Base-by-base conservation (phyloP, 192 early-diverging fungal species). In the Rhizophagus clarus region DNA sequence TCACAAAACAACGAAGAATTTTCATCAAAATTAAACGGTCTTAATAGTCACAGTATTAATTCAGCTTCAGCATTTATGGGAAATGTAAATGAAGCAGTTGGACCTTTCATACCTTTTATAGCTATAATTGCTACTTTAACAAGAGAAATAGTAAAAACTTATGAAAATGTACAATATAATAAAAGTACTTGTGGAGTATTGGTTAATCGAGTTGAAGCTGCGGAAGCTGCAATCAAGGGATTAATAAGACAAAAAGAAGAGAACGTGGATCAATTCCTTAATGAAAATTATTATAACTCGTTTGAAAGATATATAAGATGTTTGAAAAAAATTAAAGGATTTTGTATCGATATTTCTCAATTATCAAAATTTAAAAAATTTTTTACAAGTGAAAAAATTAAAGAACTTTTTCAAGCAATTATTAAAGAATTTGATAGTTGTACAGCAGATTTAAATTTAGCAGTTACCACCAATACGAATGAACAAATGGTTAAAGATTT, bases 81-180 rank as follows among this genome's bases (percentile, higher is more conserved):
- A 56, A 22, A 22, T 17, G 51, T 56, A 22, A 56, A 56, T 22
- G 77, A 79, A 3, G 77, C 77, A 1, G 24, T 49, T 4, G 31
- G 28, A 63, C 63, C 63, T 51, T 79, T 56, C 49, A n/a, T 79
- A 1, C 76, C 76, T 11, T 5, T 78, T 4, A 42, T 78, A 10
- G 26, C 64, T 10, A 10, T 29, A 15, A 64, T 68, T 1, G 49
- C 64, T 2, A 12, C 40, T 22, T 15, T 68, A 14, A 78, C 67
- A 1, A 49, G 9, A 6, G 64, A 79, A 56, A 69, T 79, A 26
- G 26, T 20, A 1, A 47, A 56, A 1, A 29, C 31, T 14, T 79
- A 79, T 51, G 77, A 79, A 10, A 63, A 61, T 42, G 77, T 37
- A 20, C 63, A 79, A 51, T 68, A 78, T 68, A 78, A 78, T 51